These are phyloP conservation scores for Aurifilum marmelostoma DNA, from an alignment of 2,329 filamentous ascomycete species.

Conservation along the genomic window DNA sequence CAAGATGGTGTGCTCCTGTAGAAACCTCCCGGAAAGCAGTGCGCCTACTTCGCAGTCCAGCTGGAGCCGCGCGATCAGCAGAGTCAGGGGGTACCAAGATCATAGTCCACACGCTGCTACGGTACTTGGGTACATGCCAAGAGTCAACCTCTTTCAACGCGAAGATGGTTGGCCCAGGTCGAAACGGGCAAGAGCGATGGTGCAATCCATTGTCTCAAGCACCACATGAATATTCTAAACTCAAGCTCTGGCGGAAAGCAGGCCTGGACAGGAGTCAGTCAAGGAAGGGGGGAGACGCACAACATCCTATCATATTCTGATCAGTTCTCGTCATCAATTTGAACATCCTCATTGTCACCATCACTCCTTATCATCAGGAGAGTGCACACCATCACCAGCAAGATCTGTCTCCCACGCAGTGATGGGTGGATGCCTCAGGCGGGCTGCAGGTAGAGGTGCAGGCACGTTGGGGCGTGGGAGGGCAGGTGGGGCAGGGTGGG, in stretches of 20 bases:
- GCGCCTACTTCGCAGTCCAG: too few relatives aligned
- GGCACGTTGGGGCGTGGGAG: background rate
- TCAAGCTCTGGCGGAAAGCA: background rate
- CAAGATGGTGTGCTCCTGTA: slow-evolving; percentile 16
- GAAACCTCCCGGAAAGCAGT: background rate
- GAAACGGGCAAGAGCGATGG: slow-evolving; percentile 17
- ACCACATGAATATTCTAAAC: slow-evolving; percentile 2
- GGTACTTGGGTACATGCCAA: background rate
- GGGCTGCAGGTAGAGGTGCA: slow-evolving; percentile 8
- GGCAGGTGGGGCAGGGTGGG: background rate
- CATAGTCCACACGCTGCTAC: background rate
- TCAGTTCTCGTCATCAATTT: background rate
- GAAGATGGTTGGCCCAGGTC: slow-evolving; percentile 1
- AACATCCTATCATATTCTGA: background rate
- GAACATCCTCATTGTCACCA: background rate
- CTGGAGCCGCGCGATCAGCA: too few relatives aligned
- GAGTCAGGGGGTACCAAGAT: background rate
- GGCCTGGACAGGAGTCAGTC: too few relatives aligned
- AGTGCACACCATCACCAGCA: background rate
- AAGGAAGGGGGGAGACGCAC: too few relatives aligned
- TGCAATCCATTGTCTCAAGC: slow-evolving; percentile 8
- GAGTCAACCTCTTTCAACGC: background rate
- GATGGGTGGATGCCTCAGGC: background rate
- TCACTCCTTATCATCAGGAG: background rate
- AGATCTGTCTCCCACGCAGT: background rate